Evolutionary conservation across 257 asterid genomes (phyloP).

Genomic region (Verbena officinalis): DNA sequence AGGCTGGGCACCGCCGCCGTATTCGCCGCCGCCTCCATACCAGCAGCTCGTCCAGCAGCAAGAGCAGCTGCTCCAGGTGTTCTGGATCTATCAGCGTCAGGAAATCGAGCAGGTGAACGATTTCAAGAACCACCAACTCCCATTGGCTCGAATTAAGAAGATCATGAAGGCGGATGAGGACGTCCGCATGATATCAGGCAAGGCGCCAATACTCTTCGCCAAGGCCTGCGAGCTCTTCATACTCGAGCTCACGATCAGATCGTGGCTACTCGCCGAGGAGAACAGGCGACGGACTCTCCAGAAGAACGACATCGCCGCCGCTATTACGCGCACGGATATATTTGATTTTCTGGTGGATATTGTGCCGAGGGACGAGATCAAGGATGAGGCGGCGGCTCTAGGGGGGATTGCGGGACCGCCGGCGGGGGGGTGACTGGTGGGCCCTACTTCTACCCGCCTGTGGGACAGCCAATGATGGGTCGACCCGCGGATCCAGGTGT

Average conservation of each 20-base stretch:
- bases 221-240: conserved; percentile 48
- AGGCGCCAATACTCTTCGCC: conserved; percentile 47
- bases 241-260: conserved; percentile 40
- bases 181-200: conserved; percentile 48
- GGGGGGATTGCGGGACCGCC: conserved; percentile 38
- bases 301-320: conserved; percentile 49
- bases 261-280: conserved; percentile 50
- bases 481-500: conserved; percentile 61
- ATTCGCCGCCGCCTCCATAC: conserved; percentile 31
- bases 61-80: conserved; percentile 39
- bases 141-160: conserved; percentile 43
- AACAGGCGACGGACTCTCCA: conserved; percentile 49
- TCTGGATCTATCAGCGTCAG: conserved; percentile 39
- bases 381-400: conserved; percentile 41
- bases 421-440: conserved; percentile 63
- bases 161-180: conserved; percentile 53
- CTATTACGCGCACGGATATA: conserved; percentile 43
- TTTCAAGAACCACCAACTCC: conserved; percentile 42
- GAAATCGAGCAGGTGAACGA: conserved; percentile 39
- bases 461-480: conserved; percentile 69
- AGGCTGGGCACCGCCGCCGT: conserved; percentile 26
- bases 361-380: conserved; percentile 44
- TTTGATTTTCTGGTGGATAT: conserved; percentile 46
- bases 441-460: conserved; percentile 63
- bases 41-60: conserved; percentile 41